Conservation (phyloP, 1,284 basidiomycete genomes). For the Sporisorium graminicola region DNA sequence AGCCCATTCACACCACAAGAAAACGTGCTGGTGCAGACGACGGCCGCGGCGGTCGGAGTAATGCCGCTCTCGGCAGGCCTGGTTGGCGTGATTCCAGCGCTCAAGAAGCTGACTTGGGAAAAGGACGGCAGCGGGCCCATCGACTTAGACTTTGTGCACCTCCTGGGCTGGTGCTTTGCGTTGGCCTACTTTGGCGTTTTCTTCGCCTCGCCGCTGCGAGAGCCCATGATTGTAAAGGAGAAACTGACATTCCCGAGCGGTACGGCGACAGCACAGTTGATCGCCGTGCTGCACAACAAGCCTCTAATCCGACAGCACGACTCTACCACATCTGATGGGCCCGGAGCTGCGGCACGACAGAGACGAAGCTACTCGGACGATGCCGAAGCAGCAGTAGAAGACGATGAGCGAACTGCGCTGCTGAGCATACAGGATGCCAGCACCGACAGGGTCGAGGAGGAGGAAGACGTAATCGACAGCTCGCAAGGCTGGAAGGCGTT, state of each 20-base stretch:
- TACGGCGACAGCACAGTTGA: conserved; percentile 93
- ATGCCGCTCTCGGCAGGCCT: conserved; percentile 93
- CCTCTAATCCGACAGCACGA: conserved; percentile 16
- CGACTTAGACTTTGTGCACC: conserved; percentile 60
- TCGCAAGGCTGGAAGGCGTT: conserved; percentile 43
- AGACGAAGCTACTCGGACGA: conserved; percentile 8
- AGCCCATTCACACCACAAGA: conserved; percentile 84
- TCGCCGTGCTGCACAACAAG: conserved; percentile 83
- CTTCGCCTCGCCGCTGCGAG: conserved; percentile 89
- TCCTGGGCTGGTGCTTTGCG: conserved; percentile 47
- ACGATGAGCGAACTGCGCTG: conserved; percentile 26
- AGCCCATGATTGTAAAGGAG: conserved; percentile 95
- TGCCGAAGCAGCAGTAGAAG: conserved; percentile 11
- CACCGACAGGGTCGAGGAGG: not conserved
- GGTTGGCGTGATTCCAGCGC: conserved; percentile 92
- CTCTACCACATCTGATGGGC: not conserved
- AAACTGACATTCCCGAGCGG: conserved; percentile 93
- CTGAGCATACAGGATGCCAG: conserved; percentile 10
- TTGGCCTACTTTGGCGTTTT: conserved; percentile 78
- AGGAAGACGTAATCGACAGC: conserved; percentile 17
- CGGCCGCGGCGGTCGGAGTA: conserved; percentile 81
- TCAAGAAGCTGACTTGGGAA: conserved; percentile 80
- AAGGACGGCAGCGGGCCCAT: conserved; percentile 84
- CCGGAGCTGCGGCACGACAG: not conserved
- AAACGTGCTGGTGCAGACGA: conserved; percentile 90